phyloP scores from a whole-genome alignment of 1,139 yeast genomes.

The Scheffersomyces segobiensis region DNA sequence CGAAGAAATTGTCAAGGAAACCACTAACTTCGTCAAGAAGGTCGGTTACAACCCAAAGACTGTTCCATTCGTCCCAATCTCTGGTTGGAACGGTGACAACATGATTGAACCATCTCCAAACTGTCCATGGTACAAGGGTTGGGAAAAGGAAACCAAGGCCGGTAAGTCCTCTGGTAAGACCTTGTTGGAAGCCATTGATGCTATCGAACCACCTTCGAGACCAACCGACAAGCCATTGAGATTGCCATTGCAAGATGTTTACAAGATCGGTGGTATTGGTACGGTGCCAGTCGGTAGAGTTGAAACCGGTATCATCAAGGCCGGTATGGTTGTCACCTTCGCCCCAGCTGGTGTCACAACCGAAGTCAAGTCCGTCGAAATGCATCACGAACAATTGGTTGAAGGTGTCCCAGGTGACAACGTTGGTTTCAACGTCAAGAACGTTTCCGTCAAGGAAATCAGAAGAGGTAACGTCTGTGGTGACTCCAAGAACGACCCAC shows the following conservation, averaged over 20 bases:
- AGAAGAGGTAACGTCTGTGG: slow-evolving; percentile 96
- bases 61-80: slow-evolving; percentile 89
- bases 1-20: slow-evolving; percentile 82
- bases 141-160: slow-evolving; percentile 83
- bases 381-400: slow-evolving; percentile 87
- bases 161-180: slow-evolving; percentile 83
- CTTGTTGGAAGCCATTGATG: slow-evolving; percentile 83
- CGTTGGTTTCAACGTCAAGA: slow-evolving; percentile 94
- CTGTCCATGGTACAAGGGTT: slow-evolving; percentile 93
- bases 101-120: slow-evolving; percentile 81
- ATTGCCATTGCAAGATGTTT: slow-evolving; percentile 69
- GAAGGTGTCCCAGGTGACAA: slow-evolving; percentile 94
- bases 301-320: slow-evolving; percentile 89
- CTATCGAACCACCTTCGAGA: slow-evolving; percentile 82
- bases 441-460: slow-evolving; percentile 90
- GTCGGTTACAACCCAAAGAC: slow-evolving; percentile 54
- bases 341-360: slow-evolving; percentile 94
- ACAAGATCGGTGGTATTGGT: slow-evolving; percentile 65
- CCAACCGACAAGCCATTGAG: slow-evolving; percentile 86
- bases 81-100: slow-evolving; percentile 96
- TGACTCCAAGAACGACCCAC: slow-evolving; percentile 95
- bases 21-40: slow-evolving; percentile 87
- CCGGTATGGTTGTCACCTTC: slow-evolving; percentile 88
- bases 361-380: slow-evolving; percentile 91
- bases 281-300: slow-evolving; percentile 95